Percentiles rank a stretch among this genome's conserved stretches.
Conservation (phyloP, 352 stramenopile species). For the Phytophthora sp. region DNA sequence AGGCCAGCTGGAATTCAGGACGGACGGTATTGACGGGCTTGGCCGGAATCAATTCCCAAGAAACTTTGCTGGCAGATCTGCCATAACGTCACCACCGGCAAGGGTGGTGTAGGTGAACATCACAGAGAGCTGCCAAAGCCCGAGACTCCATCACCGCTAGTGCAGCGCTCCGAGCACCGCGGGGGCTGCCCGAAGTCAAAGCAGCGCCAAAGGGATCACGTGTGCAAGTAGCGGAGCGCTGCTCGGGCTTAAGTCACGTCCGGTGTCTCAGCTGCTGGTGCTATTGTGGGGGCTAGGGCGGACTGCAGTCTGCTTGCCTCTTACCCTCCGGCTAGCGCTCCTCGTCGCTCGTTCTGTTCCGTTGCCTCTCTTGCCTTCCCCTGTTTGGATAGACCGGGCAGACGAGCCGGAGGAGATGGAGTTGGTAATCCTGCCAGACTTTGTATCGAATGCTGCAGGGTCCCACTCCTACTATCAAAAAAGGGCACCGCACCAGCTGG, state of each 20-base stretch:
- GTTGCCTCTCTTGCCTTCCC: conserved; percentile 13
- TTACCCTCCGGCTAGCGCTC: conserved; percentile 13
- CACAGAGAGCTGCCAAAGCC: conserved; percentile 25
- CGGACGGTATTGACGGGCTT: conserved; percentile 13
- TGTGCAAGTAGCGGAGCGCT: too few relatives aligned
- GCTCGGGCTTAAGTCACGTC: too few relatives aligned
- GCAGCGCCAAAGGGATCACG: too few relatives aligned
- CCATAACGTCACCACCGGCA: not conserved
- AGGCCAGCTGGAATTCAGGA: conserved; percentile 9
- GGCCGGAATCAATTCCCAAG: conserved; percentile 4
- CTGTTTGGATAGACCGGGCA: conserved; percentile 16
- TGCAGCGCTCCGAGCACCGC: not conserved
- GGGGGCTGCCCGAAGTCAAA: too few relatives aligned
- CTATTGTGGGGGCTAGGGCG: conserved; percentile 14
- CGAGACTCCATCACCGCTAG: not conserved
- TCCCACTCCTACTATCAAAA: conserved; percentile 33
- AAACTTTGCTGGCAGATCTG: conserved; percentile 19
- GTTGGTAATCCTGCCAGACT: conserved; percentile 33
- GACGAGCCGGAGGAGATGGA: conserved; percentile 33
- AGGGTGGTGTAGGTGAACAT: conserved; percentile 16
- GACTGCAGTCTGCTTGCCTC: conserved; percentile 1
- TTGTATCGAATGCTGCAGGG: conserved; percentile 16
- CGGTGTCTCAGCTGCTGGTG: not conserved
- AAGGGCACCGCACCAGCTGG: not conserved
- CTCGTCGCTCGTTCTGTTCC: conserved; percentile 15